Base-by-base conservation (phyloP, 2,329 filamentous ascomycete genomes). In the Clarireedia homoeocarpa region DNA sequence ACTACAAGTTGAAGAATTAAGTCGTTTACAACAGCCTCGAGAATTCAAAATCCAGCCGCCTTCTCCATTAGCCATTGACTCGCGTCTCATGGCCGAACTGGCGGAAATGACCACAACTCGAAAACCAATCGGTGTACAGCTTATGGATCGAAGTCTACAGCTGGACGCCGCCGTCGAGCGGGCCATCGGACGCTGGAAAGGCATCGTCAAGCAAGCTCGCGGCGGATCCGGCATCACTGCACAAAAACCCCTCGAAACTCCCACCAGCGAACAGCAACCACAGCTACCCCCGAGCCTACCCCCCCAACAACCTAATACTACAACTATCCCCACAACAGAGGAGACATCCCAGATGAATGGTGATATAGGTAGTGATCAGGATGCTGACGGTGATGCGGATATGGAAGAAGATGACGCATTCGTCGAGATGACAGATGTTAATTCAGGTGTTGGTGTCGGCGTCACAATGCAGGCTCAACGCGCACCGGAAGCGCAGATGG, bases 111-210 rank as follows among this genome's bases (percentile, higher is more conserved):
- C 73, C 17, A 72, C 74, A 42, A 71, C 72, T 4, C 68, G 68
- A 7, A 68, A 67, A 27, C 65, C 65, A 3, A 65, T 81, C 1
- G 81, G 79, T 0, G 70, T 79, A 46, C 73, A 71, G 42, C 52
- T 79, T 2, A 73, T 79, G 36, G 80, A 84, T 62, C 72, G 75
- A 1, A 75, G 80, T 51, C 60, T 75, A 5, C 81, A 83, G 59
- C 66, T 84, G 1, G 73, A 73, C 58, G 74, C 75, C 0, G 65
- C 81, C 39, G 75, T 84, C 5, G 70, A 77, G 6, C 72, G 73
- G n/a, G 77, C 77, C 2, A 83, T 86, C 56, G 77, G 80, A 45
- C 74, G 81, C 30, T 86, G 83, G 83, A 85, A 83, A 69, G 73
- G 71, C 4, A 80, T 85, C 15, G 78, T 85, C 12, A 71, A 75